These are phyloP conservation scores for Coccinonectria pachysandricola DNA, from an alignment of 2,329 filamentous ascomycete genomes.

Conservation along the genomic window DNA sequence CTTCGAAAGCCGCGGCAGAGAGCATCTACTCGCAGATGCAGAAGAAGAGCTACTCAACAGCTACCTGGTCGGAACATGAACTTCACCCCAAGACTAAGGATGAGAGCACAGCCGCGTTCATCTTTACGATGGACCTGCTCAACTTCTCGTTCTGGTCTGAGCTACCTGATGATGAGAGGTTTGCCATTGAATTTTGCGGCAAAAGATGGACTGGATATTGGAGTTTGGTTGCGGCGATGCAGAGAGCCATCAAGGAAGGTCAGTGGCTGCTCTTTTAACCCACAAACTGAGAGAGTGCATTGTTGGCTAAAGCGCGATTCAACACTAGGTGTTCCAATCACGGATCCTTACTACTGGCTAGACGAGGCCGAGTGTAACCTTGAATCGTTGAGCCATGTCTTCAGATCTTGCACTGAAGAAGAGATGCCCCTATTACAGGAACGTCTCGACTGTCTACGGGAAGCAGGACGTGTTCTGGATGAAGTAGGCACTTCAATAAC, in stretches of 20 bases:
- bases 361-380: slow-evolving; percentile 67
- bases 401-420: slow-evolving; percentile 77
- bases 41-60: slow-evolving; percentile 69
- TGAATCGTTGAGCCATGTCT: slow-evolving; percentile 63
- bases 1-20: slow-evolving; percentile 72
- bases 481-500: slow-evolving; percentile 43
- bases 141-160: slow-evolving; percentile 98
- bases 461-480: slow-evolving; percentile 71
- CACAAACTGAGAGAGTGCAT: slow-evolving; percentile 1
- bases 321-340: slow-evolving; percentile 67
- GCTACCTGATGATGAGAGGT: slow-evolving; percentile 56
- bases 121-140: slow-evolving; percentile 93
- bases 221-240: slow-evolving; percentile 80
- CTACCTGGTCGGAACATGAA: slow-evolving; percentile 80
- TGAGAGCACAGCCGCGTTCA: slow-evolving; percentile 74
- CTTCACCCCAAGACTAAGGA: slow-evolving; percentile 79
- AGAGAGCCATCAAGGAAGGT: slow-evolving; percentile 81
- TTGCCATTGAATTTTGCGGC: slow-evolving; percentile 71
- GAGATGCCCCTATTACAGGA: slow-evolving; percentile 76
- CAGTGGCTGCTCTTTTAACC: slow-evolving; percentile 8
- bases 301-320: slow-evolving; percentile 2
- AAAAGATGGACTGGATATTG: slow-evolving; percentile 89
- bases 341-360: slow-evolving; percentile 77
- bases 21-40: slow-evolving; percentile 76
- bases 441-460: slow-evolving; percentile 66